These are phyloP conservation scores for Mortierella hygrophila DNA, from an alignment of 192 early-diverging fungal genomes.

Conservation along the genomic window DNA sequence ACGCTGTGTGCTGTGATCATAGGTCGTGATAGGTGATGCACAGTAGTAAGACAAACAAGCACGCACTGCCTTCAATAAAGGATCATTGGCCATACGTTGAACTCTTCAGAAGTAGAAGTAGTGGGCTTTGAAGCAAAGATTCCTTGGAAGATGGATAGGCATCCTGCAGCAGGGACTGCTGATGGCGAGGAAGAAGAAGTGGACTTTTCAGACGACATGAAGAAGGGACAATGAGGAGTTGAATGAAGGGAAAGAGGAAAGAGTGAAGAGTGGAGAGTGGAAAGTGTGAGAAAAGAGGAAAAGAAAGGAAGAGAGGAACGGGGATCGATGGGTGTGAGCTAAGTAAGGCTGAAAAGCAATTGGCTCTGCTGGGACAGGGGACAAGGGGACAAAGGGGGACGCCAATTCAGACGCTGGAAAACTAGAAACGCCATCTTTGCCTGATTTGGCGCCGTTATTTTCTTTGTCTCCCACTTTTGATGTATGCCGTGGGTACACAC, in stretches of 20 bases:
- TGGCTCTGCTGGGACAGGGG: background rate
- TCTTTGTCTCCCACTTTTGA: too few relatives aligned
- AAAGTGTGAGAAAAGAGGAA: background rate
- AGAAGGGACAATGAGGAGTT: background rate
- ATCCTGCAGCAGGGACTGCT: constrained; percentile 18
- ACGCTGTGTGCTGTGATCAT: background rate
- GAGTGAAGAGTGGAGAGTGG: background rate
- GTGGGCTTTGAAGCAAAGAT: constrained; percentile 15
- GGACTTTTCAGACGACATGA: constrained; percentile 39
- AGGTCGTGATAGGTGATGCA: background rate
- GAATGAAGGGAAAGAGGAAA: background rate
- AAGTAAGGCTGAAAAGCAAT: background rate
- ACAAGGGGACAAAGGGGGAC: background rate
- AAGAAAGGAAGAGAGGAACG: background rate
- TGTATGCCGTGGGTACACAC: background rate
- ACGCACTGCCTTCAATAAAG: background rate
- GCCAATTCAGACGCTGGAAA: background rate
- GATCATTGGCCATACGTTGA: background rate
- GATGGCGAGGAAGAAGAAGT: background rate
- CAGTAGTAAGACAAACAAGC: background rate
- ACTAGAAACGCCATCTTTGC: constrained; percentile 6
- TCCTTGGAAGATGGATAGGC: constrained; percentile 38
- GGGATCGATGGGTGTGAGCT: background rate
- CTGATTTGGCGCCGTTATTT: constrained; percentile 3
- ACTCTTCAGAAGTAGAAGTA: background rate